Conservation (phyloP, 257 asterid genomes). For the Solanum infundibuliforme region DNA sequence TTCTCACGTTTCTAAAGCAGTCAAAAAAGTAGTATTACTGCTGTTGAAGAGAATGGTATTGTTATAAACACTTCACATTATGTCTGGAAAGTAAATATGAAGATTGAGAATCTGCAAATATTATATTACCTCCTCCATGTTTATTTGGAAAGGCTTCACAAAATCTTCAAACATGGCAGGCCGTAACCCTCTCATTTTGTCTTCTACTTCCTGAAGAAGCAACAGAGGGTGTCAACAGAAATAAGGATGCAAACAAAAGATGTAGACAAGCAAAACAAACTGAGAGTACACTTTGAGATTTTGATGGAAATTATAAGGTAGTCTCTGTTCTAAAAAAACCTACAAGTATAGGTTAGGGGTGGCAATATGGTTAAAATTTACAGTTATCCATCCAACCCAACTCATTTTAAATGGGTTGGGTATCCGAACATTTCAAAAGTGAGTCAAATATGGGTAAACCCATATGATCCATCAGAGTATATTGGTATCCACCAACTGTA, state of each 20-base stretch:
- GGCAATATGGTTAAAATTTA: background rate
- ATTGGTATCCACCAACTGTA: background rate
- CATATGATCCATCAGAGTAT: background rate
- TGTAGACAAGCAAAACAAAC: background rate
- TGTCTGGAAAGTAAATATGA: background rate
- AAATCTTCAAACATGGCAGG: constrained; percentile 89
- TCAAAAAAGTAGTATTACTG: background rate
- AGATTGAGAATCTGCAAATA: background rate
- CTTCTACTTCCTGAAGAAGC: constrained; percentile 76
- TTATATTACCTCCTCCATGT: constrained; percentile 56
- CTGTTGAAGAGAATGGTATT: background rate
- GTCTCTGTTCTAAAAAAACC: background rate
- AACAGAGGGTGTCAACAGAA: constrained; percentile 1
- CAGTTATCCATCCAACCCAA: background rate
- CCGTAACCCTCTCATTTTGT: constrained; percentile 48
- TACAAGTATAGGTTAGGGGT: background rate
- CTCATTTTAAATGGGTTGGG: background rate
- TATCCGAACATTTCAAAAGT: background rate
- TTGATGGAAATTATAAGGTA: background rate
- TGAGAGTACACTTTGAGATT: background rate
- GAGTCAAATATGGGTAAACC: background rate
- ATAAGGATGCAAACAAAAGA: background rate
- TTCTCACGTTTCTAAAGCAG: background rate
- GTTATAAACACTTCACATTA: background rate
- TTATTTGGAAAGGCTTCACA: constrained; percentile 72